Conservation (phyloP, 768 basidiomycete genomes). For the Naematelia aurantialba region DNA sequence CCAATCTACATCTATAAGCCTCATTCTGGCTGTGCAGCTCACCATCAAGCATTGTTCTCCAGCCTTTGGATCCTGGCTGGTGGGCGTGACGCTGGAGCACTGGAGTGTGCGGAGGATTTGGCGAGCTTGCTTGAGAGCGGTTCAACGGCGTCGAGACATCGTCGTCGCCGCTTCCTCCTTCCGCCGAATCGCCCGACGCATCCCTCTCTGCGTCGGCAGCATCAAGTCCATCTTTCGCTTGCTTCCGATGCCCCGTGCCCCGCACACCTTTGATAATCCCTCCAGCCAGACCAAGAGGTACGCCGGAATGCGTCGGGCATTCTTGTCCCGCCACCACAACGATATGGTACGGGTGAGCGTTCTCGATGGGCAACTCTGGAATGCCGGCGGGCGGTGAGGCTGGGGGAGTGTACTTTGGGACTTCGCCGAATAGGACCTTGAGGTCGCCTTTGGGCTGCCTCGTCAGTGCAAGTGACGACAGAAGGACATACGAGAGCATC, state of each 20-base stretch:
- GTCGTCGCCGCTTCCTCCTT: background rate
- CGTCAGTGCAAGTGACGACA: background rate
- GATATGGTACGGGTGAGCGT: conserved; percentile 48
- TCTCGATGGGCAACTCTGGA: conserved; percentile 32
- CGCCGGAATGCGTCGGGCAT: conserved; percentile 47
- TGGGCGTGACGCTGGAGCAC: conserved; percentile 7
- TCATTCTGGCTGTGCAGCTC: conserved; percentile 3
- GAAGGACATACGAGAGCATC: conserved; percentile 41
- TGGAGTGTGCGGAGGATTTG: background rate
- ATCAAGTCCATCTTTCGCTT: conserved; percentile 37
- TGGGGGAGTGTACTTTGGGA: conserved; percentile 34
- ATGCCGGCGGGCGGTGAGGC: conserved; percentile 8
- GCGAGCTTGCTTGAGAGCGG: conserved; percentile 7
- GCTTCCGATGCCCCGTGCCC: conserved; percentile 23
- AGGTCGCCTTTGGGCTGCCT: conserved; percentile 49
- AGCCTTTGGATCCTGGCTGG: conserved; percentile 24
- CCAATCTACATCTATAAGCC: conserved; percentile 25
- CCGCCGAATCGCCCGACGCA: background rate
- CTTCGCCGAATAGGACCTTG: conserved; percentile 37
- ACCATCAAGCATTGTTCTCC: conserved; percentile 45
- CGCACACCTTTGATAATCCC: conserved; percentile 48
- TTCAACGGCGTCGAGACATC: background rate
- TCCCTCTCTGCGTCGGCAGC: conserved; percentile 19
- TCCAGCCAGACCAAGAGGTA: conserved; percentile 46
- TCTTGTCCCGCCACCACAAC: conserved; percentile 49